A percentile compares a stretch with the other conserved stretches of the same genome.
These are phyloP conservation scores for Ophiostoma ulmi DNA, from an alignment of 2,329 filamentous ascomycete species.

Conservation along the genomic window DNA sequence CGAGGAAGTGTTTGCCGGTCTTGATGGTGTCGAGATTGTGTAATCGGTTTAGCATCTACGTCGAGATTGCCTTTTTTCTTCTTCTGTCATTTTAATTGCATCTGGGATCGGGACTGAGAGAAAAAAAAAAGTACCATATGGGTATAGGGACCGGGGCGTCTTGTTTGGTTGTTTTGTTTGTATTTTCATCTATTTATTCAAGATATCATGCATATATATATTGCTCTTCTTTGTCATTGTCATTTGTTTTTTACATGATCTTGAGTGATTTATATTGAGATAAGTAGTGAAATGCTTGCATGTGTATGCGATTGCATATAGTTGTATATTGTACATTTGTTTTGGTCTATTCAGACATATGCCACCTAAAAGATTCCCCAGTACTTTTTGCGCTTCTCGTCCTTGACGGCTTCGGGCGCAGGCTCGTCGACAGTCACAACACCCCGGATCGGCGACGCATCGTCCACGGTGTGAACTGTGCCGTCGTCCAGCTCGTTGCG, in stretches of 20 bases:
- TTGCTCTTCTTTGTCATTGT: neutral
- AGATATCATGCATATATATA: constrained; percentile 2
- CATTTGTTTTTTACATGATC: neutral
- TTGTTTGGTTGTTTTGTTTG: neutral
- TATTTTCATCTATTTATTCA: constrained; percentile 18
- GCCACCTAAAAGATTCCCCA: constrained; percentile 68
- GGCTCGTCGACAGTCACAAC: neutral
- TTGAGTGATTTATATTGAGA: neutral
- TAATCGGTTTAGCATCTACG: constrained; percentile 31
- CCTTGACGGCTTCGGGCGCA: constrained; percentile 46
- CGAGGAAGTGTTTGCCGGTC: constrained; percentile 75
- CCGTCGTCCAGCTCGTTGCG: constrained; percentile 34
- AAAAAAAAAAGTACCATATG: constrained; percentile 1
- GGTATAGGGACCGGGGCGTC: neutral
- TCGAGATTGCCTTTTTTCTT: neutral
- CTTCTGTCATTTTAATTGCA: neutral
- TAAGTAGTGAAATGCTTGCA: neutral
- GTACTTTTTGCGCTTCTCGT: constrained; percentile 70
- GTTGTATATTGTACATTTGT: neutral
- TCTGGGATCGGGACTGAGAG: constrained; percentile 1
- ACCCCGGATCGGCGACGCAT: constrained; percentile 30
- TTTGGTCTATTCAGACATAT: neutral
- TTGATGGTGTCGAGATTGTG: constrained; percentile 68
- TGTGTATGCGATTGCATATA: neutral
- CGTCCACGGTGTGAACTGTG: constrained; percentile 37